Evolutionary conservation across 1,139 yeast genomes (phyloP).

Genomic region (Lodderomyces theae): DNA sequence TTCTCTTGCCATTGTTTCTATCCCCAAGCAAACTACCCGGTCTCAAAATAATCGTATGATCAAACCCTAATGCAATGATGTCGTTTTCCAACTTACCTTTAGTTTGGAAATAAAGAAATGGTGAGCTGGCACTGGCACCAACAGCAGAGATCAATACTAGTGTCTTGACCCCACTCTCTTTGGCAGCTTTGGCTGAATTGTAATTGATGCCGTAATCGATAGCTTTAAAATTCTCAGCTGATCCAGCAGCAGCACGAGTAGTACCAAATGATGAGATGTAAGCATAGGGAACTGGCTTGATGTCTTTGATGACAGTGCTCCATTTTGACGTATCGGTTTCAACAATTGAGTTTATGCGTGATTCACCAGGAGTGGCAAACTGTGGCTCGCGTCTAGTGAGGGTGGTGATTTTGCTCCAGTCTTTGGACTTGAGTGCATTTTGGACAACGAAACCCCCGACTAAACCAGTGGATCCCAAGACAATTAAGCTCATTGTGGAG

Average conservation of each 20-base stretch:
- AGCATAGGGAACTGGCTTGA: conserved; percentile 19
- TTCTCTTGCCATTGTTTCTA: conserved; percentile 34
- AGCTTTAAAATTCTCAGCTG: conserved; percentile 57
- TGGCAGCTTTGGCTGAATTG: conserved; percentile 67
- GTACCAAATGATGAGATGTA: conserved; percentile 71
- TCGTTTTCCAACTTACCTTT: conserved; percentile 66
- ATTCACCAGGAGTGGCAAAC: conserved; percentile 9
- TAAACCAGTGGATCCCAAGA: conserved; percentile 62
- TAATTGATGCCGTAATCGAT: conserved; percentile 71
- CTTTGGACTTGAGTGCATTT: conserved; percentile 28
- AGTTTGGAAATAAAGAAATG: conserved; percentile 54
- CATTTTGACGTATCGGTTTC: conserved; percentile 38
- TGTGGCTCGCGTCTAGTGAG: conserved; percentile 42
- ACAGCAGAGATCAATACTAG: conserved; percentile 59
- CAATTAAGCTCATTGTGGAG: conserved; percentile 13
- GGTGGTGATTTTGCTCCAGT: conserved; percentile 37
- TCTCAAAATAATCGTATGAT: conserved; percentile 61
- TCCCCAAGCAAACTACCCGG: conserved; percentile 71
- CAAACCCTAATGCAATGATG: conserved; percentile 54
- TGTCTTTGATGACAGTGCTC: conserved; percentile 26
- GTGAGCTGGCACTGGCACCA: conserved; percentile 56
- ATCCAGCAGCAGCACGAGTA: conserved; percentile 68
- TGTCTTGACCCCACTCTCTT: conserved; percentile 59
- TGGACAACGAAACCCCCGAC: conserved; percentile 51
- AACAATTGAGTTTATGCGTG: conserved; percentile 10